Evolutionary conservation across 2,329 filamentous ascomycete species (phyloP).

Genomic region (Sclerotinia sclerotiorum): DNA sequence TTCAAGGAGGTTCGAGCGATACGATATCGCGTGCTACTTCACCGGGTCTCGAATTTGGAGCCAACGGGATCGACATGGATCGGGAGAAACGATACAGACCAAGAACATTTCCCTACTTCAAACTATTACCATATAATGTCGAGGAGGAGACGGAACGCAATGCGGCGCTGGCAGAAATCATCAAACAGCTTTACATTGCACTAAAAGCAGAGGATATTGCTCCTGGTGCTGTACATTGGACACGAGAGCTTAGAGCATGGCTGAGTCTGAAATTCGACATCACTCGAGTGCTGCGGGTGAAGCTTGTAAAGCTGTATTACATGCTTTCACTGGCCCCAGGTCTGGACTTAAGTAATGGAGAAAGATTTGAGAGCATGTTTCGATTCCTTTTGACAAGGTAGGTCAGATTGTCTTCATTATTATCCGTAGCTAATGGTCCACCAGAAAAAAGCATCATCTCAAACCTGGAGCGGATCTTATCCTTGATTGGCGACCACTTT

Average conservation of each 20-base stretch:
- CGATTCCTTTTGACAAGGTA: conserved; percentile 87
- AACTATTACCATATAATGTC: conserved; percentile 82
- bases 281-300: conserved; percentile 76
- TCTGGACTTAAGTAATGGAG: conserved; percentile 75
- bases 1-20: conserved; percentile 48
- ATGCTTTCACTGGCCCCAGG: conserved; percentile 89
- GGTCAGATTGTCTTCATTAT: conserved; percentile 40
- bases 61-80: conserved; percentile 51
- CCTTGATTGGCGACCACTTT: conserved; percentile 90
- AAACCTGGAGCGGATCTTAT: conserved; percentile 85
- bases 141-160: conserved; percentile 79
- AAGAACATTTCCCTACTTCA: conserved; percentile 90
- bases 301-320: conserved; percentile 88
- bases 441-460: conserved; percentile 90
- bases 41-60: conserved; percentile 63
- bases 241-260: conserved; percentile 92
- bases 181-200: conserved; percentile 90
- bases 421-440: conserved; percentile 13
- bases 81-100: conserved; percentile 69
- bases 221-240: conserved; percentile 94
- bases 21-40: conserved; percentile 84
- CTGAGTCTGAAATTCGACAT: conserved; percentile 97
- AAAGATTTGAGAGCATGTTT: conserved; percentile 96
- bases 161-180: conserved; percentile 77
- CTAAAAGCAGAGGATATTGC: conserved; percentile 91